These are phyloP conservation scores for Cicer yamashitae DNA, from an alignment of 306 rosid species.

Conservation along the genomic window DNA sequence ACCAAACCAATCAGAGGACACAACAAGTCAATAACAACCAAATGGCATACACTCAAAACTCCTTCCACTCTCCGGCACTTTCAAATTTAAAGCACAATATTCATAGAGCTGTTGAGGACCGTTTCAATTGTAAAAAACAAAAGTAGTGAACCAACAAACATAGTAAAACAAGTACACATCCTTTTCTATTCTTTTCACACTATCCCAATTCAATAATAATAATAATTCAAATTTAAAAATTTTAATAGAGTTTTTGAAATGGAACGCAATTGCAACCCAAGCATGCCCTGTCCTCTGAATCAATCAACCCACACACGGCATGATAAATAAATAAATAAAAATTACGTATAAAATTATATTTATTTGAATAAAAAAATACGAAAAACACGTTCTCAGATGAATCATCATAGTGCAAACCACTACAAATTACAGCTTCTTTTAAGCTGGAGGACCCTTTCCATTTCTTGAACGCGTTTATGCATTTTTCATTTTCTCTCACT, in stretches of 20 bases:
- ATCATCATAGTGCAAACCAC: background rate
- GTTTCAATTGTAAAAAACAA: background rate
- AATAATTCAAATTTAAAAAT: too few relatives aligned
- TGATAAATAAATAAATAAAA: background rate
- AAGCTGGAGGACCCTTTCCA: conserved; percentile 17
- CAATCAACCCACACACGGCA: background rate
- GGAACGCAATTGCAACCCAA: background rate
- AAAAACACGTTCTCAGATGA: background rate
- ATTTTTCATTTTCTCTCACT: background rate
- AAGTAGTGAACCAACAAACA: background rate
- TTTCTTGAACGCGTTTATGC: conserved; percentile 3
- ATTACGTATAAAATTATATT: too few relatives aligned
- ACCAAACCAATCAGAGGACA: too few relatives aligned
- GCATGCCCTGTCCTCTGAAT: background rate
- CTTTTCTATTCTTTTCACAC: background rate
- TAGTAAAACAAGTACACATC: background rate
- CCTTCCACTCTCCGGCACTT: background rate
- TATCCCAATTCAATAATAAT: background rate
- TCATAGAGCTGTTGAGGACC: conserved; percentile 15
- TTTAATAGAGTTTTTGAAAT: too few relatives aligned
- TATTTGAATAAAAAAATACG: too few relatives aligned
- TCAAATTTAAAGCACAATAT: background rate
- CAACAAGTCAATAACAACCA: too few relatives aligned
- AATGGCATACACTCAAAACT: background rate
- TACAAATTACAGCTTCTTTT: conserved; percentile 4